phyloP scores from a whole-genome alignment of 768 basidiomycete species.

The Chlorophyllum brunneum region DNA sequence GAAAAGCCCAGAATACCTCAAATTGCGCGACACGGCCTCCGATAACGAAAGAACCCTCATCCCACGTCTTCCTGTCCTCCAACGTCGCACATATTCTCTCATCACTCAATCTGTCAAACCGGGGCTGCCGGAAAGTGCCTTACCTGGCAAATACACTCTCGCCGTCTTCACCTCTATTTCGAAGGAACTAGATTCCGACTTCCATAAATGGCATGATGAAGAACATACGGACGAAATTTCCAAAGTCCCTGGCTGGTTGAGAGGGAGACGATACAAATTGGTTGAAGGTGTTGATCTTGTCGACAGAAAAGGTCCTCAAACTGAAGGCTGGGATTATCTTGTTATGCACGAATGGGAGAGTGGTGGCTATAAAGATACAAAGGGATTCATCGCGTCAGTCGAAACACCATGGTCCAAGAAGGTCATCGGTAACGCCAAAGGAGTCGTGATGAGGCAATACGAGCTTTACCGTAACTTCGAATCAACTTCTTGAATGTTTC shows the following conservation, averaged over 20 bases:
- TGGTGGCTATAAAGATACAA: slow-evolving; percentile 17
- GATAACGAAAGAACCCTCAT: slow-evolving; percentile 23
- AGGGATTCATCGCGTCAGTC: slow-evolving; percentile 21
- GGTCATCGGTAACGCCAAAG: slow-evolving; percentile 18
- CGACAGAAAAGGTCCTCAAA: background rate
- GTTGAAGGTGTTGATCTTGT: slow-evolving; percentile 2
- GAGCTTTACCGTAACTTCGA: slow-evolving; percentile 21
- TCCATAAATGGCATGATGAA: slow-evolving; percentile 23
- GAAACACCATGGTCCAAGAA: slow-evolving; percentile 23
- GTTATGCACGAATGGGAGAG: slow-evolving; percentile 28
- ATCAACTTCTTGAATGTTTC: background rate
- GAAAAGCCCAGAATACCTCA: slow-evolving; percentile 21
- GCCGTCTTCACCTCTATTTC: slow-evolving; percentile 13
- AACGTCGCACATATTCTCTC: slow-evolving; percentile 24
- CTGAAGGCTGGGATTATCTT: slow-evolving; percentile 23
- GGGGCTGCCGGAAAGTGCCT: slow-evolving; percentile 5
- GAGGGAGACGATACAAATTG: slow-evolving; percentile 5
- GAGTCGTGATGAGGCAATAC: slow-evolving; percentile 20
- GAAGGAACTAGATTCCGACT: slow-evolving; percentile 21
- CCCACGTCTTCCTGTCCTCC: slow-evolving; percentile 19
- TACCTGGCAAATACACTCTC: slow-evolving; percentile 15
- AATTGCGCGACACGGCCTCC: slow-evolving; percentile 20
- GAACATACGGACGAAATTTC: slow-evolving; percentile 5
- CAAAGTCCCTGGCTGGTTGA: slow-evolving; percentile 3
- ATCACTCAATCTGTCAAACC: slow-evolving; percentile 10